Conservation (phyloP, 805 yeast genomes). For the Cyberlindnera lachancei region DNA sequence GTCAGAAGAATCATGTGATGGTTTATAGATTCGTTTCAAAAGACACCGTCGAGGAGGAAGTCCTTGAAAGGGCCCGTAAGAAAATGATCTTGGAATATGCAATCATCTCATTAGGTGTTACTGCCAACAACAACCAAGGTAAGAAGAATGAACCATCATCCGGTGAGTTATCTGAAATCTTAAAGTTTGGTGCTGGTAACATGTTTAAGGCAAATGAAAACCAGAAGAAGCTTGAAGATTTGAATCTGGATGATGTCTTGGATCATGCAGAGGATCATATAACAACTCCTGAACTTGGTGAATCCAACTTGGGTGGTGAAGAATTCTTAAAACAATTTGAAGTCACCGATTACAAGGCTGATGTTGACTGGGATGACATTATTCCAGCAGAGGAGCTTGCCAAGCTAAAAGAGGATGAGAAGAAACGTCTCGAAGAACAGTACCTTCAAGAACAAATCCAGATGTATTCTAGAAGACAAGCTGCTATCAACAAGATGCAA, state of each 20-base stretch:
- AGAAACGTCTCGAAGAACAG: constrained; percentile 76
- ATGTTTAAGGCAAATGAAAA: constrained; percentile 96
- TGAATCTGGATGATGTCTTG: constrained; percentile 92
- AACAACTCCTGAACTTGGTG: constrained; percentile 94
- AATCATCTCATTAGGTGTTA: constrained; percentile 89
- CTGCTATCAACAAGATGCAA: constrained; percentile 57
- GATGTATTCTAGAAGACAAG: constrained; percentile 74
- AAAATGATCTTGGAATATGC: constrained; percentile 99
- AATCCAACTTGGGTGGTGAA: constrained; percentile 96
- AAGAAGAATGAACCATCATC: constrained; percentile 69
- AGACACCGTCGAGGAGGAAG: constrained; percentile 97
- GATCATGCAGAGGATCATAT: constrained; percentile 96
- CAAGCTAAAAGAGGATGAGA: constrained; percentile 86
- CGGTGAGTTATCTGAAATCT: constrained; percentile 83
- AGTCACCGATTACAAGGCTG: constrained; percentile 97
- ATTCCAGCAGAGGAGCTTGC: constrained; percentile 91
- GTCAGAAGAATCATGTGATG: constrained; percentile 98
- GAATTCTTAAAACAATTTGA: constrained; percentile 96
- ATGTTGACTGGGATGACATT: constrained; percentile 98
- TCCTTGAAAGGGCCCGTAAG: constrained; percentile 90
- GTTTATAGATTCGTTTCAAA: constrained; percentile 96
- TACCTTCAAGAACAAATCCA: constrained; percentile 85
- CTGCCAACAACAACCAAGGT: constrained; percentile 44
- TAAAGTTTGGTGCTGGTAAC: constrained; percentile 97
- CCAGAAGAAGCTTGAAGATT: constrained; percentile 90